These are phyloP conservation scores for Lipomyces kockii DNA, from an alignment of 805 yeast genomes.

Conservation along the genomic window DNA sequence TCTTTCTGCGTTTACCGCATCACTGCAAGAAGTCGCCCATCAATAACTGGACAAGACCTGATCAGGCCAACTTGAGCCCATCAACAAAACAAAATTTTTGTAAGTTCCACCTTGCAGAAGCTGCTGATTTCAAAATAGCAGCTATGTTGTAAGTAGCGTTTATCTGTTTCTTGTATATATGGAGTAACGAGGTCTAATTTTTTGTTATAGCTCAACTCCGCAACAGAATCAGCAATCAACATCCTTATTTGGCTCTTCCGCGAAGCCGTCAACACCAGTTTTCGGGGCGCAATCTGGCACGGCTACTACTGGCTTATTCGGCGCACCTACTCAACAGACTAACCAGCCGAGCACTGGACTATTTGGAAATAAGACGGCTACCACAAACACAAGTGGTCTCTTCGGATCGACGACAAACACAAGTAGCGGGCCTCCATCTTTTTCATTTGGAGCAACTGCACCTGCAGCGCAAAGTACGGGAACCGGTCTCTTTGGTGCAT, in stretches of 20 bases:
- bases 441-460: conserved; percentile 5
- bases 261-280: conserved; percentile 14
- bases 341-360: conserved; percentile 14
- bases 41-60: background rate
- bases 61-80: no score
- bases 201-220: conserved; percentile 14
- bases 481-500: background rate
- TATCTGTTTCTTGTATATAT: background rate
- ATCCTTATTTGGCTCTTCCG: conserved; percentile 22
- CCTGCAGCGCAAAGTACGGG: background rate
- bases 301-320: background rate
- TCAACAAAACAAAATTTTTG: background rate
- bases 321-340: conserved; percentile 6
- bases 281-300: conserved; percentile 17
- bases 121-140: background rate
- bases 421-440: background rate
- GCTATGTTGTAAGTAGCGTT: background rate
- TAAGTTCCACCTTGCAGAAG: background rate
- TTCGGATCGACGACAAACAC: conserved; percentile 18
- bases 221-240: conserved; percentile 14
- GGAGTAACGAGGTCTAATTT: background rate
- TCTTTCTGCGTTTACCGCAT: background rate
- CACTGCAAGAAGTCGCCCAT: background rate
- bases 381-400: conserved; percentile 2
- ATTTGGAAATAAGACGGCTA: conserved; percentile 13